Conservation (phyloP, 106 monocot species). For the Acorus calamus region DNA sequence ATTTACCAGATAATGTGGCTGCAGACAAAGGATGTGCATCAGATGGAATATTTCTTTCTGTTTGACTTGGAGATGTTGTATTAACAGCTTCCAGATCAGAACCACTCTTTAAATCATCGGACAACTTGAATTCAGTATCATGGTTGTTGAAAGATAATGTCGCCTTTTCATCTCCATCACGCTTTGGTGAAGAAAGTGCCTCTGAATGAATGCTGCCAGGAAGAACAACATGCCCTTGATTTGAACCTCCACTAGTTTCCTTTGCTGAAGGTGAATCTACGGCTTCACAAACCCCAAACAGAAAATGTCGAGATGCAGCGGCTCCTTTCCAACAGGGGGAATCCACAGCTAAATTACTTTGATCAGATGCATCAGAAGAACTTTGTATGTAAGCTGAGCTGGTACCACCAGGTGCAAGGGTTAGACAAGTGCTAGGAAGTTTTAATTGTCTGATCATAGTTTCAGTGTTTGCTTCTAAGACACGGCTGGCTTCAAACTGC, state of each 20-base stretch:
- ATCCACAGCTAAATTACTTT: conserved; percentile 36
- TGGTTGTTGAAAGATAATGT: too few relatives aligned
- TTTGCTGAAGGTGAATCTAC: neutral
- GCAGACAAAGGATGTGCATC: conserved; percentile 3
- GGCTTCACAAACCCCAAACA: conserved; percentile 20
- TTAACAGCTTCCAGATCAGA: conserved; percentile 1
- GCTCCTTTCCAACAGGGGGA: conserved; percentile 80
- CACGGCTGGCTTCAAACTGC: too few relatives aligned
- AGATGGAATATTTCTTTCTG: conserved; percentile 3
- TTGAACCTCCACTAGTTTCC: conserved; percentile 1
- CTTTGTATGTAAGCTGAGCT: conserved; percentile 3
- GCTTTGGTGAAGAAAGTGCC: too few relatives aligned
- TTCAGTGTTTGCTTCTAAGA: too few relatives aligned
- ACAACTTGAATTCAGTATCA: neutral
- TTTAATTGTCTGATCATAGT: too few relatives aligned
- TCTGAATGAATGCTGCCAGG: too few relatives aligned
- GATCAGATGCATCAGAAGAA: conserved; percentile 37
- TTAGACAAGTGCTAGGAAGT: too few relatives aligned
- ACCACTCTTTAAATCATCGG: conserved; percentile 3
- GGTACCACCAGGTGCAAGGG: too few relatives aligned
- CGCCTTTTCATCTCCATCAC: too few relatives aligned
- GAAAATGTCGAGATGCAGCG: conserved; percentile 12
- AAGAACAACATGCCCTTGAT: too few relatives aligned
- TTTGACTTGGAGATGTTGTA: conserved; percentile 5
- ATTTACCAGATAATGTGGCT: neutral